A percentile compares a stretch with the other conserved stretches of the same genome.
Conservation (phyloP, 164 flowering plant species). For the Stephania yunnanensis region DNA sequence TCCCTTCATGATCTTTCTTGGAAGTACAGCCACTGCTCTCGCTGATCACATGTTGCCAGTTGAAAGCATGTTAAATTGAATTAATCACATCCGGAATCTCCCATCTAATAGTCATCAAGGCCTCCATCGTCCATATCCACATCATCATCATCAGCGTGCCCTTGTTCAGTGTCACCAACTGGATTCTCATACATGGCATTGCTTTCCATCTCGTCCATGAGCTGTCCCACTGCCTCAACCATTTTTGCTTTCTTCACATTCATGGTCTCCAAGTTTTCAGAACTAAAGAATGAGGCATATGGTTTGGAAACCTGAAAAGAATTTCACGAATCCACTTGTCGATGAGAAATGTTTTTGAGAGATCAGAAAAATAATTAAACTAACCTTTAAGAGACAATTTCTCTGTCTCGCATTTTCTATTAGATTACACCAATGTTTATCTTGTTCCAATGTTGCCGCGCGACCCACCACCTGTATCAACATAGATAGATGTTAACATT, state of each 20-base stretch:
- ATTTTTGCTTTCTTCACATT: constrained; percentile 11
- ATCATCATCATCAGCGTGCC: constrained; percentile 27
- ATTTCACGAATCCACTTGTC: background rate
- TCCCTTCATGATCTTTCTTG: background rate
- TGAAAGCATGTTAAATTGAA: background rate
- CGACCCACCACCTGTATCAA: constrained; percentile 68
- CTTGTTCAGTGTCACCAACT: constrained; percentile 27
- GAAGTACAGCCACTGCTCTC: background rate
- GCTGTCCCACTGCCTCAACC: constrained; percentile 1
- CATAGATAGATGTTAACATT: background rate
- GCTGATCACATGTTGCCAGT: background rate
- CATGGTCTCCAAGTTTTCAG: constrained; percentile 43
- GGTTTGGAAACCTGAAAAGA: constrained; percentile 65
- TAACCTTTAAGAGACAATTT: constrained; percentile 52
- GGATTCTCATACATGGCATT: constrained; percentile 14
- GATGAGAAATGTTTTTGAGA: background rate
- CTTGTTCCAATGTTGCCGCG: constrained; percentile 62
- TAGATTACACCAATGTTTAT: constrained; percentile 73
- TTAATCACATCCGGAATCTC: background rate
- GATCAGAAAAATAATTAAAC: background rate
- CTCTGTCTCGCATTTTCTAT: constrained; percentile 59
- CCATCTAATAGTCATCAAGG: constrained; percentile 31
- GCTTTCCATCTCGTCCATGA: constrained; percentile 10
- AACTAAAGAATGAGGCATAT: constrained; percentile 46
- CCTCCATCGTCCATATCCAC: constrained; percentile 34